Base-by-base conservation (phyloP, 257 asterid species). In the Plantago elongata region DNA sequence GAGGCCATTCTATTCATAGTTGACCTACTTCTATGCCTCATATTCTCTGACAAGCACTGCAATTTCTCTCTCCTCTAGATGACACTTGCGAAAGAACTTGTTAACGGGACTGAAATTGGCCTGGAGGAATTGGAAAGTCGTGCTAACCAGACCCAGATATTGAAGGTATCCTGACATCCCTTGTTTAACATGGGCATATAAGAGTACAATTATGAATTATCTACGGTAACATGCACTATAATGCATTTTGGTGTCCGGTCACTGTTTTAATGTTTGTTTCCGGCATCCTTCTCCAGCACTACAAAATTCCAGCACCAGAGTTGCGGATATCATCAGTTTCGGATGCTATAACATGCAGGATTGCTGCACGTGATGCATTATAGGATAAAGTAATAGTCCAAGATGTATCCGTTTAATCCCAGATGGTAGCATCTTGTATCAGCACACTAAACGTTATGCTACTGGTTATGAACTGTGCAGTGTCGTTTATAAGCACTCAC, bases 331-430 rank as follows among this genome's bases (percentile, higher is more conserved):
- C 98, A 49, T 79, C 98, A 13, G 73, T 92, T 54, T 60, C 87
- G 11, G 98, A 89, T 72, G 95, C 97, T 50, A 84, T 83, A 66
- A 61, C 79, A 13, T 83, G 96, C 79, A 80, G 97, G 73, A 84
- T 92, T 67, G 95, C 95, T 51, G 85, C 90, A 40, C 81, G 97
- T 51, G 96, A 89, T 76, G 96, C 94, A 17, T 63, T 86, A 71
- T 92, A 84, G 74, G 68, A 50, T 16, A 18, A 64, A 63, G 52
- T 42, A 45, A 13, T 38, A 34, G 54, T 57, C 15, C 14, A 48
- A 9, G 16, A 10, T 65, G 22, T 45, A 58, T 7, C 40, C 46
- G 38, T 67, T 60, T 64, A 54, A 50, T 62, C 9, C 54, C 6
- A 61, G 58, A 22, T 22, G 1, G 27, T 22, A 22, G n/a, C n/a